Base-by-base conservation (phyloP, 2,329 filamentous ascomycete species). In the Colletotrichum brevisporum region DNA sequence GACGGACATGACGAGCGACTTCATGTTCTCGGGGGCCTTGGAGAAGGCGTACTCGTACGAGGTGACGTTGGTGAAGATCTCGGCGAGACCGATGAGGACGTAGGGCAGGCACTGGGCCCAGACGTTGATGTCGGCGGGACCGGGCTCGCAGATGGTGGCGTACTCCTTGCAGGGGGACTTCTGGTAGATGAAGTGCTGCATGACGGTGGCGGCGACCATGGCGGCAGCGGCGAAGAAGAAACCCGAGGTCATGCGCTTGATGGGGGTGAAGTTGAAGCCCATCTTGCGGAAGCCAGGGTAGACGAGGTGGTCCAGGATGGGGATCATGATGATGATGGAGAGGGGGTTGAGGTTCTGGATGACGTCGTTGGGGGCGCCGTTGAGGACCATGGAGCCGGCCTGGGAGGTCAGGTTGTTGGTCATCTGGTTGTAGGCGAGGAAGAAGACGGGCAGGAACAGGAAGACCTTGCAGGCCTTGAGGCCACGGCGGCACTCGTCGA, bases 21-120 rank as follows among this genome's bases (percentile, higher is more conserved):
- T 90, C 92, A 95, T 95, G 83, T 94, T 94, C 75, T 87, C 89
- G 27, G 92, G 92, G 0, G 92, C 91, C 80, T 94, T 93, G 77
- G 90, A 91, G 82, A 90, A 94, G 41, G 92, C 92, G 72, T 93
- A 94, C 77, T 94, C 92, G 72, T 92, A 88, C 1, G 89, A 90
- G 16, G 86, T 86, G 67, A 87, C 84, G 74, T 86, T 86, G 71
- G 85, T 83, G 73, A 88, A 83, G 62, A 88, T 85, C 78, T 88
- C 86, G 9, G 85, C 83, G 4, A 87, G 76, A 70, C 85, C 85
- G 27, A 85, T 83, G 27, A 88, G 74, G 71, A 86, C 81, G 75
- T 86, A 86, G 21, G 85, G 83, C 12, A 87, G 78, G 24, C 79
- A 83, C 78, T 88, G 86, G 2, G 83, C 83, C 86, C 87, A 89